These are phyloP conservation scores for Leishmania mexicana DNA, from an alignment of 208 protist genomes.

Conservation along the genomic window DNA sequence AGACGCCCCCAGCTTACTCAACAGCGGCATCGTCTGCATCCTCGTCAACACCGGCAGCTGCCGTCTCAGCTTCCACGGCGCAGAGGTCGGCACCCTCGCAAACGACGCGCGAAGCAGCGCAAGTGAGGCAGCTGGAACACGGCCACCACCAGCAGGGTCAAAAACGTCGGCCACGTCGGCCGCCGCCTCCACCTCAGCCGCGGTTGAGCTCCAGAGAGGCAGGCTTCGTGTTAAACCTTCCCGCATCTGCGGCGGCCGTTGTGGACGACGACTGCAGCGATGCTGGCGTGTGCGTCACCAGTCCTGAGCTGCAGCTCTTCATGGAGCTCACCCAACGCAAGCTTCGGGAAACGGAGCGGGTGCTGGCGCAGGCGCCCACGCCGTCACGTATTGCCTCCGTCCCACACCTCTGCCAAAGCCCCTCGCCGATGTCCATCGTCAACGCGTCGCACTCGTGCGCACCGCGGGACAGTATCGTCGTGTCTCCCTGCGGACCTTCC, in stretches of 20 bases:
- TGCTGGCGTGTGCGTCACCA: constrained; percentile 42
- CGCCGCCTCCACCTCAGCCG: neutral
- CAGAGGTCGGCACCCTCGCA: neutral
- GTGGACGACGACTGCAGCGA: constrained; percentile 6
- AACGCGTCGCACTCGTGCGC: neutral
- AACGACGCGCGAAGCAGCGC: neutral
- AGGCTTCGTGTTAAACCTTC: neutral
- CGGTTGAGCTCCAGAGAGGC: neutral
- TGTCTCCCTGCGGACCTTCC: neutral
- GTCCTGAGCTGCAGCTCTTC: constrained; percentile 65
- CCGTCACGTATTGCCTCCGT: neutral
- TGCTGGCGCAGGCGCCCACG: constrained; percentile 34
- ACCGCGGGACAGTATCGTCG: neutral
- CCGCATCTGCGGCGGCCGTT: neutral
- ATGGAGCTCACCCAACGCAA: constrained; percentile 67
- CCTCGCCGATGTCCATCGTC: neutral
- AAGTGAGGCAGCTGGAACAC: neutral
- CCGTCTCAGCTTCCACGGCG: neutral
- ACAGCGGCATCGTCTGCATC: neutral
- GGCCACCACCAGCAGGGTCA: neutral
- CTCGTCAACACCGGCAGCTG: neutral
- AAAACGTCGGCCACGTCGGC: neutral
- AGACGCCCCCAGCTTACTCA: neutral
- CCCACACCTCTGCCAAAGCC: neutral
- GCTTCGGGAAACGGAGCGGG: constrained; percentile 59